A percentile compares a stretch with the other conserved stretches of the same genome.
Conservation (phyloP, 495 filamentous ascomycete species). For the Hamigera avellanea region DNA sequence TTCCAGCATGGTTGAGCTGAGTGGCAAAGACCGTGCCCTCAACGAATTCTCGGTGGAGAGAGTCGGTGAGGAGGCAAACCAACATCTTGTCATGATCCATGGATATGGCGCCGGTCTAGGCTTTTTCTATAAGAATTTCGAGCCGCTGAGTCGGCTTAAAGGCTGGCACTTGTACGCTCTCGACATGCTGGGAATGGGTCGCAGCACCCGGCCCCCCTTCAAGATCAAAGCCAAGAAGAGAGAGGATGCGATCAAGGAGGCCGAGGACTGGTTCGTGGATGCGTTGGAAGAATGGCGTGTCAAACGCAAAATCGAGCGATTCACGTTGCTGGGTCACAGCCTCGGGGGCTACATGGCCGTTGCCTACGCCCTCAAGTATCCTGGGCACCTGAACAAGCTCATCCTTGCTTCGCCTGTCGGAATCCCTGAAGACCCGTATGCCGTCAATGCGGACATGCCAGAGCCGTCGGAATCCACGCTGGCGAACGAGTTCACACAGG, state of each 20-base stretch:
- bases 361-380: constrained; percentile 92
- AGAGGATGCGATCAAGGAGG: constrained; percentile 74
- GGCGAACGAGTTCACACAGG: constrained; percentile 61
- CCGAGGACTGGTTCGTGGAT: constrained; percentile 94
- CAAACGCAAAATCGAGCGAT: constrained; percentile 76
- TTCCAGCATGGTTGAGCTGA: constrained; percentile 71
- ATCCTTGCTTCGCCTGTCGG: constrained; percentile 91
- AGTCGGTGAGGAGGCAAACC: constrained; percentile 58
- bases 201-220: constrained; percentile 76
- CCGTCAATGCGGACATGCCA: constrained; percentile 69
- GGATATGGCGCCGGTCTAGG: constrained; percentile 92
- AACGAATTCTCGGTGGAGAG: constrained; percentile 93
- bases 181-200: constrained; percentile 90
- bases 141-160: constrained; percentile 59
- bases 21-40: constrained; percentile 73
- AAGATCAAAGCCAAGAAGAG: constrained; percentile 69
- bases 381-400: constrained; percentile 85
- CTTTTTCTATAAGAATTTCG: constrained; percentile 98
- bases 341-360: constrained; percentile 90
- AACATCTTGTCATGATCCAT: constrained; percentile 94
- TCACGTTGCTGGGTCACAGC: constrained; percentile 87
- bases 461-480: constrained; percentile 59
- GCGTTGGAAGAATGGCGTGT: constrained; percentile 92
- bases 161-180: constrained; percentile 89
- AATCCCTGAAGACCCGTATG: constrained; percentile 90